Evolutionary conservation across 352 stramenopile species (phyloP).

Genomic region (Pythium pyrilobum): DNA sequence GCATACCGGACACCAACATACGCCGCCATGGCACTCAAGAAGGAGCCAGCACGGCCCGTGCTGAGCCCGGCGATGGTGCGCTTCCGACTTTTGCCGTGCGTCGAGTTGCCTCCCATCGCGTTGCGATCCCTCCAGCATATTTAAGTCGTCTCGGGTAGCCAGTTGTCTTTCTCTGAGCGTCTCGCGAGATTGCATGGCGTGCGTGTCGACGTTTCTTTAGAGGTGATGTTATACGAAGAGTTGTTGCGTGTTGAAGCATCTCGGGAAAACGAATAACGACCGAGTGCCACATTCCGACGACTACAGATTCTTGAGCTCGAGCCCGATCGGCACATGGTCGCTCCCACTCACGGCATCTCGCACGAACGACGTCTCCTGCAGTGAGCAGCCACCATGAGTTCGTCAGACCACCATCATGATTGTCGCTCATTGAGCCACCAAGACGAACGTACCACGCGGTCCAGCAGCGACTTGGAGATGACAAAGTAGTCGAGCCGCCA

Average conservation of each 20-base stretch:
- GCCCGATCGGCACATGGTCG: constrained; percentile 73
- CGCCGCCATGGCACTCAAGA: not conserved
- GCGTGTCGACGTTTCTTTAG: not conserved
- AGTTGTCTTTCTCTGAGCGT: not conserved
- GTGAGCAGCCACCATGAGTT: not conserved
- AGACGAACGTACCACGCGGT: constrained; percentile 43
- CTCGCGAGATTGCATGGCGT: too few species aligned
- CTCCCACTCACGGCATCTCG: constrained; percentile 57
- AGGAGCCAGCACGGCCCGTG: not conserved
- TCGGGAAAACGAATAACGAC: too few species aligned
- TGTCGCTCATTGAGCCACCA: not conserved
- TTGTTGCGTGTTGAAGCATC: not conserved
- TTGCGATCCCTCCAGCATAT: not conserved
- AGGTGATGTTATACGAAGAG: not conserved
- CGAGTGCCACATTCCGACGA: too few species aligned
- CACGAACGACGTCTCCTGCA: constrained; percentile 52
- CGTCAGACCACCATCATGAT: constrained; percentile 1
- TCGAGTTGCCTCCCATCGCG: not conserved
- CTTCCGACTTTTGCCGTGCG: not conserved
- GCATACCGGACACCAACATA: not conserved
- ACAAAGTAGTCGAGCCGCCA: constrained; percentile 87
- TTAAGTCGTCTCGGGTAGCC: not conserved
- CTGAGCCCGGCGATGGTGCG: not conserved
- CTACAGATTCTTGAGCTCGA: constrained; percentile 37
- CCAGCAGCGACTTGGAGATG: constrained; percentile 50